Evolutionary conservation across 2,329 filamentous ascomycete species (phyloP).

Genomic region (Pseudogymnoascus sp.): DNA sequence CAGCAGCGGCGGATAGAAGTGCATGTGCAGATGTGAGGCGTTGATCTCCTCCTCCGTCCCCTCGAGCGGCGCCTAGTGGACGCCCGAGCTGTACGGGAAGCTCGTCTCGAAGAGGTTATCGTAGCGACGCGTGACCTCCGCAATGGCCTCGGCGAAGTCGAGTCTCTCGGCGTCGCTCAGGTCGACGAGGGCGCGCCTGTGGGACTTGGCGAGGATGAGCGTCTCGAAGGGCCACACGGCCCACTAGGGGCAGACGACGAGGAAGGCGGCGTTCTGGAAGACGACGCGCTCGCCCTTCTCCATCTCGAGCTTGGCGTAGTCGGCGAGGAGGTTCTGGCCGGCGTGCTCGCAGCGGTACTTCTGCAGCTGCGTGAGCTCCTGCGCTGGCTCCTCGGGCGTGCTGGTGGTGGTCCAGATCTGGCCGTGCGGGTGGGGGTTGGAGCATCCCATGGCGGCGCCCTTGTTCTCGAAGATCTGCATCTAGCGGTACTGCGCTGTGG

Average conservation of each 20-base stretch:
- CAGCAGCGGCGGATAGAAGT: conserved; percentile 92
- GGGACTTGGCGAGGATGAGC: conserved; percentile 76
- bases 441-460: conserved; percentile 95
- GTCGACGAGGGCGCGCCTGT: conserved; percentile 79
- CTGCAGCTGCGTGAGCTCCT: conserved; percentile 69
- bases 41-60: conserved; percentile 78
- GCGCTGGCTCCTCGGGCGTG: conserved; percentile 77
- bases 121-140: conserved; percentile 83
- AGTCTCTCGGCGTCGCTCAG: conserved; percentile 62
- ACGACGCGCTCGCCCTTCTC: conserved; percentile 79
- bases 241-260: conserved; percentile 95
- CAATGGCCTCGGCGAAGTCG: conserved; percentile 72
- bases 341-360: conserved; percentile 68
- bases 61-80: conserved; percentile 87
- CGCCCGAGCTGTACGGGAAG: conserved; percentile 94
- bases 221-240: conserved; percentile 96
- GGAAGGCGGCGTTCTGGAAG: conserved; percentile 76
- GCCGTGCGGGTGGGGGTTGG: conserved; percentile 94
- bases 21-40: conserved; percentile 86
- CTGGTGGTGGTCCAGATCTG: conserved; percentile 93
- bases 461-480: conserved; percentile 99
- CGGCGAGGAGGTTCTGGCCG: conserved; percentile 69
- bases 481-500: conserved; percentile 76
- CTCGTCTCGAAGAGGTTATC: conserved; percentile 96
- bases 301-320: conserved; percentile 79